Conservation (phyloP, 1,284 basidiomycete genomes). For the Phellopilus nigrolimitatus region DNA sequence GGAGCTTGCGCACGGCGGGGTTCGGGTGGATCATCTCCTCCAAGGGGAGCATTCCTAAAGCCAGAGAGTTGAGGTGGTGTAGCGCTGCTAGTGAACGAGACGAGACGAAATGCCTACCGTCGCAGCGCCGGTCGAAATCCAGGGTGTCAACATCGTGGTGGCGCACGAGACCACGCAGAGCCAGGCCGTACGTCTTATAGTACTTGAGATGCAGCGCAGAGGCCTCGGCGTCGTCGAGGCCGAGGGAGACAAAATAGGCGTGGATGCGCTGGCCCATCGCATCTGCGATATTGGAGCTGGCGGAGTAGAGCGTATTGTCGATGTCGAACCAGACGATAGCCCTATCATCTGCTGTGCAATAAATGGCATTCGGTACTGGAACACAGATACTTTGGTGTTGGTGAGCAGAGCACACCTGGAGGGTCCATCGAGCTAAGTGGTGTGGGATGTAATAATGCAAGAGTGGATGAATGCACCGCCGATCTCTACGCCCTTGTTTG, state of each 20-base stretch:
- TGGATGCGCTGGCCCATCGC: slow-evolving; percentile 82
- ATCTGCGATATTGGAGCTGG: slow-evolving; percentile 68
- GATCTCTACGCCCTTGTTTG: no score
- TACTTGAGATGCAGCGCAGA: slow-evolving; percentile 69
- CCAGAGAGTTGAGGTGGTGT: no score
- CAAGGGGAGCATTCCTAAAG: no score
- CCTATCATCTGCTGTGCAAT: slow-evolving; percentile 47
- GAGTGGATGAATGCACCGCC: no score
- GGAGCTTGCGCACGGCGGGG: slow-evolving; percentile 56
- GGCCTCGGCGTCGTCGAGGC: slow-evolving; percentile 66
- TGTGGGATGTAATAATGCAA: no score
- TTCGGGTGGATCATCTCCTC: slow-evolving; percentile 76
- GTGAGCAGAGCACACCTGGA: no score
- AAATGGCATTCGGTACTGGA: no score
- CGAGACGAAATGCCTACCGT: not conserved
- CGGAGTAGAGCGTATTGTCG: slow-evolving; percentile 83
- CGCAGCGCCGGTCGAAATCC: slow-evolving; percentile 80
- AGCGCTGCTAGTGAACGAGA: not conserved
- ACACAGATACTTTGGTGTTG: no score
- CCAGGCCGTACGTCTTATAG: slow-evolving; percentile 79
- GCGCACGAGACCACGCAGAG: slow-evolving; percentile 75
- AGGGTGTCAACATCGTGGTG: slow-evolving; percentile 86
- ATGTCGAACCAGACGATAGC: slow-evolving; percentile 78
- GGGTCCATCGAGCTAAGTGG: no score
- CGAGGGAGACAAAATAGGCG: slow-evolving; percentile 73